phyloP scores from a whole-genome alignment of 768 basidiomycete genomes.

The Macrolepiota albuminosa region DNA sequence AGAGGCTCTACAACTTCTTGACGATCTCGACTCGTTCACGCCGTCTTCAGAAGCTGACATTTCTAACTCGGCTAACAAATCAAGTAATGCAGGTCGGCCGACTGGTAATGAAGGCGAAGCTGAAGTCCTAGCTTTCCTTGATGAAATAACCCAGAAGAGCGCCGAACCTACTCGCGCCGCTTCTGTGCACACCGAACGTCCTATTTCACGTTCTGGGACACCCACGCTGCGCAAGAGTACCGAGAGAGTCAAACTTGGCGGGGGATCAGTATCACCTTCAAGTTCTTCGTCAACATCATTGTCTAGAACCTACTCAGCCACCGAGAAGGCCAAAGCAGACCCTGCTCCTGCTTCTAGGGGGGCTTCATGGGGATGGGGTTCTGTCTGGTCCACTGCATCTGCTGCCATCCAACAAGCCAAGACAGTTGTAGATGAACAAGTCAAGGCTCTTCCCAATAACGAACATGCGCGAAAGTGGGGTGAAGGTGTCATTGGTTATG shows the following conservation, averaged over 20 bases:
- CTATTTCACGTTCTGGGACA: constrained; percentile 61
- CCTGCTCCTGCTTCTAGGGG: constrained; percentile 12
- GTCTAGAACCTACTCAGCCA: constrained; percentile 25
- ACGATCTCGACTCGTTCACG: constrained; percentile 86
- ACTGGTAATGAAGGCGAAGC: constrained; percentile 53
- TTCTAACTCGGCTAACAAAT: constrained; percentile 11
- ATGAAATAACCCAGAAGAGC: constrained; percentile 92
- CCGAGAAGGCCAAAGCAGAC: constrained; percentile 18
- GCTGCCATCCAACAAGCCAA: constrained; percentile 84
- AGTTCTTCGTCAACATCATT: constrained; percentile 39
- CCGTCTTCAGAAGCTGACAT: constrained; percentile 22
- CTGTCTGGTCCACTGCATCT: constrained; percentile 85
- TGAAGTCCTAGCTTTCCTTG: constrained; percentile 88
- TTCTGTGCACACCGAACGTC: constrained; percentile 49
- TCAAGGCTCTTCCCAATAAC: constrained; percentile 80
- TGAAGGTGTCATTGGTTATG: constrained; percentile 81
- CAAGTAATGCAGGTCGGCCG: constrained; percentile 17
- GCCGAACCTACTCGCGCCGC: constrained; percentile 65
- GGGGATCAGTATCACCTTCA: constrained; percentile 33
- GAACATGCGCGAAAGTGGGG: constrained; percentile 88
- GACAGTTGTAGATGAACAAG: constrained; percentile 88
- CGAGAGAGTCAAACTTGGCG: constrained; percentile 68
- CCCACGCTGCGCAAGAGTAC: constrained; percentile 72
- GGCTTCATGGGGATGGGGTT: constrained; percentile 77
- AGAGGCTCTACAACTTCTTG: constrained; percentile 90